Base-by-base conservation (phyloP, 768 basidiomycete species). In the Amanita brunnescens region DNA sequence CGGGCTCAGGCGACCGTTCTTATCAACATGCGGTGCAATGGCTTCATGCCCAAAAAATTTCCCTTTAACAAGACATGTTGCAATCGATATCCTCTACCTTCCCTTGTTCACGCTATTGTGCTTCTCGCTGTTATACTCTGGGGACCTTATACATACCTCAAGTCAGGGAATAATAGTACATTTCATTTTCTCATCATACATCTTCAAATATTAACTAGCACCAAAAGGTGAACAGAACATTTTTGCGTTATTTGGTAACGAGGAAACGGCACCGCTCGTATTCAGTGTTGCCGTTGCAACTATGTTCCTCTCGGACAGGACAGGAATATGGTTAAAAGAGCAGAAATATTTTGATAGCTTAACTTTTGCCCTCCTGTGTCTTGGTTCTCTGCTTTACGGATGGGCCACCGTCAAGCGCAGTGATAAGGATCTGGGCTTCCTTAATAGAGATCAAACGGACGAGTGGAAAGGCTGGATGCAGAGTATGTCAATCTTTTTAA, bases 381-480 rank as follows among this genome's bases (percentile, higher is more conserved):
- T 85, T n/a, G 57, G 66, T 20, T 67, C 74, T 23, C 67, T 93
- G 23, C 68, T 58, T 7, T 65, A 74, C 16, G 92, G 91, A 3
- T 58, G 91, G 41, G 66, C 64, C 8, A 88, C 83, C 1, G 66
- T 89, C 56, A 83, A 80, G 61, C 77, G 77, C 16, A 76, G 75
- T 14, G 89, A 90, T 57, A 90, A 85, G 59, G 91, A 96, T 61
- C 67, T 87, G 47, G 92, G 92, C 0, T 90, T 93, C 67, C 70
- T 96, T 58, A 94, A 91, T 60, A 77, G 92, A 52, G 89, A 93
- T 45, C 91, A 95, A 65, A 95, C 91, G 1, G 91, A 96, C 57
- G 92, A 96, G 67, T 96, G 92, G 92, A 95, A 95, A 66, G 92
- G 92, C 2, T 96, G 92, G 92, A 96, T 96, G 92, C 92, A 96